Conservation (phyloP, 345 rosid genomes). For the Boechera divaricarpa region DNA sequence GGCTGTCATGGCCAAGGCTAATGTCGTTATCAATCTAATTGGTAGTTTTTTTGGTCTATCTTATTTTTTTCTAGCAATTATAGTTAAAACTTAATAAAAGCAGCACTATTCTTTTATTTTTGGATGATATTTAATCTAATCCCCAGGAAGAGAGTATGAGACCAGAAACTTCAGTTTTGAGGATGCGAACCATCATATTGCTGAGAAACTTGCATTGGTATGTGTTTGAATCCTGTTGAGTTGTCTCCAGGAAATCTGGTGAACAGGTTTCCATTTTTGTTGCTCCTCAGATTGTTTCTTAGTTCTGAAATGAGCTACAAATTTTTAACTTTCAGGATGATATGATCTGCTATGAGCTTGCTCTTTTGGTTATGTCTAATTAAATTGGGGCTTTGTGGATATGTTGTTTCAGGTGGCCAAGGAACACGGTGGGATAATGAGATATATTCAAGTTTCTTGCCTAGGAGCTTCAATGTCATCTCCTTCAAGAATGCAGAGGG, state of each 20-base stretch:
- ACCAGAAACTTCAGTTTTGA: slow-evolving; percentile 97
- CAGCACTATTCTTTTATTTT: background rate
- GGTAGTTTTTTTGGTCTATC: slow-evolving; percentile 54
- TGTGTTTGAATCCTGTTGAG: slow-evolving; percentile 34
- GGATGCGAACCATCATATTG: slow-evolving; percentile 83
- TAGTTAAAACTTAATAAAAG: background rate
- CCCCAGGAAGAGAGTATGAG: slow-evolving; percentile 87
- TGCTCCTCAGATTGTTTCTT: slow-evolving; percentile 20
- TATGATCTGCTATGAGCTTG: slow-evolving; percentile 10
- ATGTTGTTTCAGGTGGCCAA: slow-evolving; percentile 72
- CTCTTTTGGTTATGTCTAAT: slow-evolving; percentile 34
- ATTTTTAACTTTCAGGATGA: slow-evolving; percentile 5
- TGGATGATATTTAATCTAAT: slow-evolving; percentile 25
- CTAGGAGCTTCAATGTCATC: slow-evolving; percentile 87
- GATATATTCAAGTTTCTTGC: slow-evolving; percentile 95
- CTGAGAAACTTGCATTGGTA: slow-evolving; percentile 86
- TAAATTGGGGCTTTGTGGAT: slow-evolving; percentile 15
- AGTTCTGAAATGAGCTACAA: slow-evolving; percentile 9
- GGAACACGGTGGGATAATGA: slow-evolving; percentile 98
- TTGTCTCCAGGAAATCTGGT: slow-evolving; percentile 10
- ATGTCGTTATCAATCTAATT: slow-evolving; percentile 93
- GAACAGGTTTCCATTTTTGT: slow-evolving; percentile 9
- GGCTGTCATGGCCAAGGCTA: slow-evolving; percentile 99
- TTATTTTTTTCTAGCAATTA: background rate
- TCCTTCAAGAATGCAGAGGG: slow-evolving; percentile 72